Base-by-base conservation (phyloP, 2,329 filamentous ascomycete species). In the Pyrenochaeta sp. region DNA sequence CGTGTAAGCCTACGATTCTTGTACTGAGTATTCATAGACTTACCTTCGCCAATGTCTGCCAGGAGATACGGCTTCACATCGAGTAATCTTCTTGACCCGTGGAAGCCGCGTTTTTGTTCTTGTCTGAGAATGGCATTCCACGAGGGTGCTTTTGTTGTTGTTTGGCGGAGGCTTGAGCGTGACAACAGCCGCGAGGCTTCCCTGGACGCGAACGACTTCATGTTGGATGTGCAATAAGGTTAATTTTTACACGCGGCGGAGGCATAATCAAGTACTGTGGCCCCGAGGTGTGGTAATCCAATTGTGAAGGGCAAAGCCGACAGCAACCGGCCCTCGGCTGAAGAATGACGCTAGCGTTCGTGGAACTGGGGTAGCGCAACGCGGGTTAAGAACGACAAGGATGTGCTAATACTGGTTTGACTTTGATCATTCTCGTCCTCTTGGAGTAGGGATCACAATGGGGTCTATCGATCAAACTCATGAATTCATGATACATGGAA, bases 1-100 rank as follows among this genome's bases (percentile, higher is more conserved):
- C n/a, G n/a, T n/a, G n/a, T n/a, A n/a, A n/a, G n/a, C n/a, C n/a
- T n/a, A n/a, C n/a, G n/a, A n/a, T n/a, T n/a, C n/a, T n/a, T n/a
- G n/a, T n/a, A n/a, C n/a, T n/a, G n/a, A n/a, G n/a, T n/a, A 29
- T 37, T 35, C 7, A 32, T 17, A n/a, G 31, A 67, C 74, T 52
- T 59, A 88, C 88, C 88, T 79, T 95, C 90, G 36, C 90, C 90
- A 72, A 95, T 94, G 66, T 95, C 90, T 51, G 90, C 89, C 47
- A 95, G 74, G 27, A 93, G 64, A 47, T 94, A 91, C 1, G 90
- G 89, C 74, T 93, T 93, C 32, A 94, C 79, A 2, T 80, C 82
- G 18, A 69, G 55, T 28, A 61, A 45, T 13, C 44, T 54, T 10
- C 52, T 44, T 13, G 73, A 70, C 15, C 49, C 57, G 47, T 68